These are phyloP conservation scores for Trichosporon ovoides DNA, from an alignment of 1,284 basidiomycete species.

Conservation along the genomic window DNA sequence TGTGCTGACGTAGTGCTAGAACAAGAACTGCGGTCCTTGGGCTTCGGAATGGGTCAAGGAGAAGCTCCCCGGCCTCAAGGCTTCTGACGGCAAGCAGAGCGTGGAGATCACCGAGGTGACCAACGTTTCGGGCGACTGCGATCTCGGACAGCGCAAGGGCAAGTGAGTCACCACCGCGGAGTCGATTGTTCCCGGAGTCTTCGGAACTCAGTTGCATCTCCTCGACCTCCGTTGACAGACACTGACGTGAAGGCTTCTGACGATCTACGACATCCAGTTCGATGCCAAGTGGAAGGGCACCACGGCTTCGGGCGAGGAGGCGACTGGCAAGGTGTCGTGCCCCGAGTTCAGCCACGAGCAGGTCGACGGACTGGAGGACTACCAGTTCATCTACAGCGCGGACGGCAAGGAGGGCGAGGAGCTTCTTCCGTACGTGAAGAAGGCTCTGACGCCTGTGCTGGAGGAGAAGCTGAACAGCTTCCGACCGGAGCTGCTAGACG, in stretches of 20 bases:
- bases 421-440: constrained; percentile 56
- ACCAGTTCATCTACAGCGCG: constrained; percentile 50
- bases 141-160: constrained; percentile 84
- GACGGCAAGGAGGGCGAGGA: constrained; percentile 53
- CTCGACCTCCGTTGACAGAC: background rate
- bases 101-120: constrained; percentile 63
- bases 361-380: constrained; percentile 75
- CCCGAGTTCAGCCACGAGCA: constrained; percentile 95
- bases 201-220: background rate
- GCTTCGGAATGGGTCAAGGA: constrained; percentile 58
- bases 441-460: constrained; percentile 63
- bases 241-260: constrained; percentile 65
- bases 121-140: constrained; percentile 76
- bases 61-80: constrained; percentile 60
- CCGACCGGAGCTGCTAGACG: constrained; percentile 70
- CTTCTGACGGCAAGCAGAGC: constrained; percentile 57
- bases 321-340: constrained; percentile 69
- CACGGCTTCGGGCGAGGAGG: constrained; percentile 63
- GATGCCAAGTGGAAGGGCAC: constrained; percentile 66
- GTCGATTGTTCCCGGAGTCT: background rate
- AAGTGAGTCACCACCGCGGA: constrained; percentile 58
- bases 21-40: constrained; percentile 50
- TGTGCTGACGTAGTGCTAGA: constrained; percentile 24
- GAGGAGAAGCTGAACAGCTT: constrained; percentile 70
- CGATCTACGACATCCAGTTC: constrained; percentile 87